These are phyloP conservation scores for Pichia sp. DNA, from an alignment of 1,139 yeast species.

Conservation along the genomic window DNA sequence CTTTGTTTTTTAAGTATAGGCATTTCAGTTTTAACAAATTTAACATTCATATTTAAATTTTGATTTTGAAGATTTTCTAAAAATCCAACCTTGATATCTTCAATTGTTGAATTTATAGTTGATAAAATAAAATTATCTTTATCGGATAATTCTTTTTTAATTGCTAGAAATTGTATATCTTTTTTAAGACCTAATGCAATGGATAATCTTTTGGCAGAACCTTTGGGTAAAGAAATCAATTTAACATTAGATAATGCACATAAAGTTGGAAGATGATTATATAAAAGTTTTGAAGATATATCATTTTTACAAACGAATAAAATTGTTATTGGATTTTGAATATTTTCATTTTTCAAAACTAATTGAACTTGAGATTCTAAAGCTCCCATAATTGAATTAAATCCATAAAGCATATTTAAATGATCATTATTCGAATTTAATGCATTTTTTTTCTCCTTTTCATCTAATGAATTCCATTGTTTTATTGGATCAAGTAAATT, in stretches of 20 bases:
- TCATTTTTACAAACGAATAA: constrained; percentile 54
- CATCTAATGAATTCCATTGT: constrained; percentile 28
- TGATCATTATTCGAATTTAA: constrained; percentile 23
- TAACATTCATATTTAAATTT: constrained; percentile 33
- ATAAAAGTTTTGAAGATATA: constrained; percentile 41
- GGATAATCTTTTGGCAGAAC: constrained; percentile 37
- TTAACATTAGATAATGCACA: constrained; percentile 47
- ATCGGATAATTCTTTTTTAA: constrained; percentile 19
- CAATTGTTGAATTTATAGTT: constrained; percentile 31
- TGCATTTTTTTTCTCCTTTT: constrained; percentile 14
- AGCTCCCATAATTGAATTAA: constrained; percentile 46
- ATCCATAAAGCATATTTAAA: constrained; percentile 38
- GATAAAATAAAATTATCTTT: constrained; percentile 27
- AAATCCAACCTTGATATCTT: constrained; percentile 42
- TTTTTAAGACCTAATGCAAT: constrained; percentile 26
- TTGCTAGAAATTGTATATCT: constrained; percentile 21
- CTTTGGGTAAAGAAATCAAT: constrained; percentile 48
- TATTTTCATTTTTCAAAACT: constrained; percentile 12
- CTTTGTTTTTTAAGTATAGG: constrained; percentile 32
- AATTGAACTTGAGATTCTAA: constrained; percentile 44
- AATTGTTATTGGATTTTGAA: constrained; percentile 29
- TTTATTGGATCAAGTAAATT: constrained; percentile 36
- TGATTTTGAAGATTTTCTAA: constrained; percentile 31
- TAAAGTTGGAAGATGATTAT: constrained; percentile 48
- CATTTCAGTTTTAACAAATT: constrained; percentile 37